Conservation (phyloP, 106 monocot genomes). For the Ottelia alismoides region DNA sequence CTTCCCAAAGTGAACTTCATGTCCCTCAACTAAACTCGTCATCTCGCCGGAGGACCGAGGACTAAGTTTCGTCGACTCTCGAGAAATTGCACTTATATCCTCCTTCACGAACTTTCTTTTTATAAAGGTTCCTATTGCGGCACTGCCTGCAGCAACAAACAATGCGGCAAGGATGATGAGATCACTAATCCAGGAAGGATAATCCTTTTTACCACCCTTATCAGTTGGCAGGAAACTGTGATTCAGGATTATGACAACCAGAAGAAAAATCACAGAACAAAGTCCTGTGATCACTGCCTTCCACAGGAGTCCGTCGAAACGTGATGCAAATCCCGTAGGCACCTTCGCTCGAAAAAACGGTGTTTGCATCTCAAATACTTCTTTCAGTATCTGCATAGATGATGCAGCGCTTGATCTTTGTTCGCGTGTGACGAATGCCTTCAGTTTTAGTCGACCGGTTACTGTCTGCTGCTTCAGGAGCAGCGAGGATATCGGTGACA, state of each 20-base stretch:
- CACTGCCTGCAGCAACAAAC: conserved; percentile 21
- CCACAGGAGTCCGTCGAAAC: conserved; percentile 17
- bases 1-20: conserved; percentile 48
- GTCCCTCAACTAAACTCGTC: conserved; percentile 1
- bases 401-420: conserved; percentile 13
- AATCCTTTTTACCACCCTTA: conserved; percentile 24
- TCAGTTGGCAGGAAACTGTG: conserved; percentile 24
- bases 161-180: conserved; percentile 38
- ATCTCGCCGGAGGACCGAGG: neutral
- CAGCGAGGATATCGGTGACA: conserved; percentile 30
- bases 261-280: conserved; percentile 30
- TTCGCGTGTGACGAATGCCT: conserved; percentile 51
- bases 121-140: conserved; percentile 6
- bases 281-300: conserved; percentile 30
- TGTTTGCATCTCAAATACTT: conserved; percentile 11
- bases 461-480: conserved; percentile 9
- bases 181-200: conserved; percentile 53
- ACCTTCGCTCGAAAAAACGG: conserved; percentile 5
- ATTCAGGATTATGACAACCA: conserved; percentile 23
- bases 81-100: neutral
- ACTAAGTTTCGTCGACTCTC: conserved; percentile 4
- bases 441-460: conserved; percentile 16
- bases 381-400: conserved; percentile 20
- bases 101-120: conserved; percentile 9
- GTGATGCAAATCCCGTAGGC: neutral